Conservation (phyloP, 768 basidiomycete species). For the Daedaleopsis nitida region DNA sequence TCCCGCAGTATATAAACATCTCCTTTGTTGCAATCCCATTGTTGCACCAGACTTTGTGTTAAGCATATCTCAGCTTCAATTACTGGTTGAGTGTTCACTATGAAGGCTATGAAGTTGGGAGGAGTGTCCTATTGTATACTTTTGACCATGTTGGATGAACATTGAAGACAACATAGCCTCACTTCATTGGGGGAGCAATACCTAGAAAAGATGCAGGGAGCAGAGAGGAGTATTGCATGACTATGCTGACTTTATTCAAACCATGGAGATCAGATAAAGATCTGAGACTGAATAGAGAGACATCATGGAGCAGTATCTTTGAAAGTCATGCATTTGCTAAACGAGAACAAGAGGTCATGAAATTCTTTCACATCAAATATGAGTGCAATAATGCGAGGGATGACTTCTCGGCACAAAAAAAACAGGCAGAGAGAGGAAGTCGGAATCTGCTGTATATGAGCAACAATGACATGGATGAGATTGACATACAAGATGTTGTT, state of each 20-base stretch:
- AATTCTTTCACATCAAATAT: constrained; percentile 8
- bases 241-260: constrained; percentile 38
- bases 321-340: neutral
- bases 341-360: constrained; percentile 3
- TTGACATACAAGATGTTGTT: neutral
- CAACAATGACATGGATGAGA: neutral
- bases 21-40: too few relatives aligned
- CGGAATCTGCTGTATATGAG: neutral
- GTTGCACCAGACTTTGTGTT: too few relatives aligned
- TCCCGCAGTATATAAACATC: too few relatives aligned
- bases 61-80: too few relatives aligned
- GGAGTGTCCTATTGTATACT: too few relatives aligned
- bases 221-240: constrained; percentile 34
- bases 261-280: constrained; percentile 35
- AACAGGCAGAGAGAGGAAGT: neutral
- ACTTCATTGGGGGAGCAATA: constrained; percentile 34
- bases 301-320: constrained; percentile 3
- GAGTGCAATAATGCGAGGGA: constrained; percentile 14
- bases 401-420: neutral
- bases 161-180: too few relatives aligned
- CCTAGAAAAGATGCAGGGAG: constrained; percentile 28
- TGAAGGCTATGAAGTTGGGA: too few relatives aligned
- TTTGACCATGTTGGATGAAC: too few relatives aligned
- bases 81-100: too few relatives aligned
- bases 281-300: constrained; percentile 24